These are phyloP conservation scores for Pythium aphanidermatum DNA, from an alignment of 352 stramenopile genomes.

Conservation along the genomic window DNA sequence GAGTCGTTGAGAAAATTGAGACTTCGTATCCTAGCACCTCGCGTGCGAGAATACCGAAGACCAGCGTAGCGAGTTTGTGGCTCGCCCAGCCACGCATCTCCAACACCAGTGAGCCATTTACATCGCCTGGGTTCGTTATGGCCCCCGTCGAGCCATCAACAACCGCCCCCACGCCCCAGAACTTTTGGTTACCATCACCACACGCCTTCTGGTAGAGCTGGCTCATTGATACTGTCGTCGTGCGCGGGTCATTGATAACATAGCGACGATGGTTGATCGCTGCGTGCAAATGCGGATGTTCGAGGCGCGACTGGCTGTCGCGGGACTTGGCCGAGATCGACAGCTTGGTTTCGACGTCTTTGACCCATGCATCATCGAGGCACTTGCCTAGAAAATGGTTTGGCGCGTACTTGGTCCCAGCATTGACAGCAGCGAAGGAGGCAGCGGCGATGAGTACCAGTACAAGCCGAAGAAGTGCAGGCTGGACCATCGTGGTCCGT, in stretches of 20 bases:
- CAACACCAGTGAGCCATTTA: slow-evolving; percentile 37
- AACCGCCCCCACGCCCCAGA: neutral
- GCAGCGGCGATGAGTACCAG: neutral
- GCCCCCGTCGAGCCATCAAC: slow-evolving; percentile 1
- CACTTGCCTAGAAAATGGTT: slow-evolving; percentile 10
- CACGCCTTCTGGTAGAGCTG: slow-evolving; percentile 9
- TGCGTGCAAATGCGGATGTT: neutral
- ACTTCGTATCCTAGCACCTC: slow-evolving; percentile 17
- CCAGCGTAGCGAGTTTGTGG: slow-evolving; percentile 26
- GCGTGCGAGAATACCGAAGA: slow-evolving; percentile 36
- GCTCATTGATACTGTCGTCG: neutral
- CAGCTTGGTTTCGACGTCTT: neutral
- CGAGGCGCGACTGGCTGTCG: neutral
- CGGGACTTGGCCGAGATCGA: neutral
- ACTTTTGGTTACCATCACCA: neutral
- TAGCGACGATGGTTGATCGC: neutral
- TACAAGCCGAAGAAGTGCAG: too few relatives aligned
- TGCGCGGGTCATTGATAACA: neutral
- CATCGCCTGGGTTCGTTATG: slow-evolving; percentile 5
- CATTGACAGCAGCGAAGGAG: neutral
- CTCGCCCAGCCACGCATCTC: slow-evolving; percentile 37
- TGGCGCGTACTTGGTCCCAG: neutral
- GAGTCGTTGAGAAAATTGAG: slow-evolving; percentile 6
- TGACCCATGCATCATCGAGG: slow-evolving; percentile 2
- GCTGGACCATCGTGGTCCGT: too few relatives aligned